These are phyloP conservation scores for Rhodamnia rubescens DNA, from an alignment of 345 rosid genomes.

Conservation along the genomic window DNA sequence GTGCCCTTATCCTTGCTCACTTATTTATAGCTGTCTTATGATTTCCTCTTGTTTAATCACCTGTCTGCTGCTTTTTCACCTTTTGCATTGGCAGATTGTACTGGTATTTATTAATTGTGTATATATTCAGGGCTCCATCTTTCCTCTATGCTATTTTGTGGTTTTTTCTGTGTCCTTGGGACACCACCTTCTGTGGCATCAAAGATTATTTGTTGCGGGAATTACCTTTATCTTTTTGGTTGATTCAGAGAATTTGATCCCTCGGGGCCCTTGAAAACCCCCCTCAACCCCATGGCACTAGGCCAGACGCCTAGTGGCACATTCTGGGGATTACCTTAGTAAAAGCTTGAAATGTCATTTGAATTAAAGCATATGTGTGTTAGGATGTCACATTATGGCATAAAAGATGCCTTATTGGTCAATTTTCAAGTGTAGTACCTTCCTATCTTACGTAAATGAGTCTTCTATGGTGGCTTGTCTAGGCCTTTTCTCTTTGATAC, in stretches of 20 bases:
- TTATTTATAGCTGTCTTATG: not conserved
- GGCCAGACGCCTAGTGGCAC: not conserved
- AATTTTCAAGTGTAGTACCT: not conserved
- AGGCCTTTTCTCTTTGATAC: not conserved
- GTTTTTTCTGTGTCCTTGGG: not conserved
- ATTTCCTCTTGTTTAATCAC: not conserved
- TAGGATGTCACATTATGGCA: not conserved
- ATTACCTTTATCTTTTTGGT: not conserved
- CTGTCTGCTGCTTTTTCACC: not conserved
- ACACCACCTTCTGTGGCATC: not conserved
- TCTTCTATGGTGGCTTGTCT: not conserved
- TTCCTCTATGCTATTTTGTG: not conserved
- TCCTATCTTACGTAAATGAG: not conserved
- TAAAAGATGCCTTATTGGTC: not conserved
- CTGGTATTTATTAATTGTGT: not conserved
- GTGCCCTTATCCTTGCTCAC: not conserved
- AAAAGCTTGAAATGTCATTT: not conserved
- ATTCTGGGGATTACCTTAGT: not conserved
- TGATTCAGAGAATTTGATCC: not conserved
- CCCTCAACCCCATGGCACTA: not conserved
- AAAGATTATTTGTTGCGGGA: not conserved
- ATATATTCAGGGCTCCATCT: not conserved
- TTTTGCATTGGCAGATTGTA: not conserved
- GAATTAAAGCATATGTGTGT: not conserved
- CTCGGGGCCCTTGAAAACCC: not conserved